These are phyloP conservation scores for Rutstroemia sp. DNA, from an alignment of 2,329 filamentous ascomycete species.

Conservation along the genomic window DNA sequence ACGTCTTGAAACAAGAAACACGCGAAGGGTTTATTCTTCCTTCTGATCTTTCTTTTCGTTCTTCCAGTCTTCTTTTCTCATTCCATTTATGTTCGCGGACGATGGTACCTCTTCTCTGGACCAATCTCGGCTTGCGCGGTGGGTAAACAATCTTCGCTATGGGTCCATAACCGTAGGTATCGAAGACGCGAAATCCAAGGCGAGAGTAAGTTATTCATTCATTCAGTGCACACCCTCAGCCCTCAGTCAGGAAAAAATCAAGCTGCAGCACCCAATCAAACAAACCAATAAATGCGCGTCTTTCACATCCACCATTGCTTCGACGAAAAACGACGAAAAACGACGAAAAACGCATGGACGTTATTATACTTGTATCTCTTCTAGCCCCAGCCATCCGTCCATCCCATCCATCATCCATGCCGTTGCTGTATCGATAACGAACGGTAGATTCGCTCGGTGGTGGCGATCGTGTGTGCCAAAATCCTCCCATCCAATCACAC, in stretches of 20 bases:
- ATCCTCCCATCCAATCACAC: not conserved
- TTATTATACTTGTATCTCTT: not conserved
- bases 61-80: not conserved
- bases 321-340: too few species aligned
- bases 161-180: too few species aligned
- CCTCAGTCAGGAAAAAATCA: too few species aligned
- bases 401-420: not conserved
- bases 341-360: too few species aligned
- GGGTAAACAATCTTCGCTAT: too few species aligned
- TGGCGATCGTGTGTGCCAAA: not conserved
- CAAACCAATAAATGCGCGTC: too few species aligned
- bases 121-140: too few species aligned
- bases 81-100: not conserved
- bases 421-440: not conserved
- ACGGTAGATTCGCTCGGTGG: not conserved
- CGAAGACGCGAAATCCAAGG: too few species aligned
- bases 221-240: too few species aligned
- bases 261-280: too few species aligned
- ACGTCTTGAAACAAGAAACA: conserved; percentile 2
- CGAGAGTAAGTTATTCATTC: too few species aligned
- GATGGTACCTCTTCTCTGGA: not conserved
- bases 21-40: not conserved
- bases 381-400: not conserved
- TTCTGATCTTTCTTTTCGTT: not conserved
- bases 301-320: too few species aligned